phyloP scores from a whole-genome alignment of 2,329 filamentous ascomycete species.

The Rhynchosporium graminicola region DNA sequence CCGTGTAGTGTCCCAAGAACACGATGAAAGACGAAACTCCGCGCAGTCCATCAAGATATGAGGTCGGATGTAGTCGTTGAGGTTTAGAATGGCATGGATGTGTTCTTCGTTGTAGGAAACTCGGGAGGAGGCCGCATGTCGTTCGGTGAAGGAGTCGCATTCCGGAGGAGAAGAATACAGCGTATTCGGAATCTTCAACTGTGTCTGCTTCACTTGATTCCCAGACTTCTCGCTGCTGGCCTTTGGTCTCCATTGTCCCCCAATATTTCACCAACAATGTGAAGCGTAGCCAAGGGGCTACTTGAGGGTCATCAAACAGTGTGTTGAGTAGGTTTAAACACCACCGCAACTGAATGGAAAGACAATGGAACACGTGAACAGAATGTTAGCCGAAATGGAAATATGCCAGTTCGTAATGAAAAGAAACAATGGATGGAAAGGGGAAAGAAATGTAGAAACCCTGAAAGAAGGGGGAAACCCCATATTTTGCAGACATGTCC shows the following conservation, averaged over 20 bases:
- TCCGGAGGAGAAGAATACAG: slow-evolving; percentile 28
- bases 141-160: slow-evolving; percentile 31
- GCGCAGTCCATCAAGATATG: slow-evolving; percentile 52
- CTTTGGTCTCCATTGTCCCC: slow-evolving; percentile 21
- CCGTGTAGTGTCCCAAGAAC: slow-evolving; percentile 50
- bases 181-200: slow-evolving; percentile 26
- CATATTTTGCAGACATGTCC: slow-evolving; percentile 9
- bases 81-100: slow-evolving; percentile 34
- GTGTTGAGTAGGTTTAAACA: not conserved
- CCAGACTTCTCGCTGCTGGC: slow-evolving; percentile 19
- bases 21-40: slow-evolving; percentile 51
- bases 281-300: not conserved
- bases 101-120: slow-evolving; percentile 40
- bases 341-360: not conserved
- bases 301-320: not conserved
- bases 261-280: not conserved
- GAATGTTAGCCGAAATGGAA: not conserved
- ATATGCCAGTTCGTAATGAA: not conserved
- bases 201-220: slow-evolving; percentile 25
- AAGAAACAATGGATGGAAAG: slow-evolving; percentile 1
- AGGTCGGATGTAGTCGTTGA: slow-evolving; percentile 41
- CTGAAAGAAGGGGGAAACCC: not conserved
- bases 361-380: too few relatives aligned
- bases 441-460: not conserved
- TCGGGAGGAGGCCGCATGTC: slow-evolving; percentile 39